These are phyloP conservation scores for Lippia alba DNA, from an alignment of 305 asterid genomes.

Conservation along the genomic window DNA sequence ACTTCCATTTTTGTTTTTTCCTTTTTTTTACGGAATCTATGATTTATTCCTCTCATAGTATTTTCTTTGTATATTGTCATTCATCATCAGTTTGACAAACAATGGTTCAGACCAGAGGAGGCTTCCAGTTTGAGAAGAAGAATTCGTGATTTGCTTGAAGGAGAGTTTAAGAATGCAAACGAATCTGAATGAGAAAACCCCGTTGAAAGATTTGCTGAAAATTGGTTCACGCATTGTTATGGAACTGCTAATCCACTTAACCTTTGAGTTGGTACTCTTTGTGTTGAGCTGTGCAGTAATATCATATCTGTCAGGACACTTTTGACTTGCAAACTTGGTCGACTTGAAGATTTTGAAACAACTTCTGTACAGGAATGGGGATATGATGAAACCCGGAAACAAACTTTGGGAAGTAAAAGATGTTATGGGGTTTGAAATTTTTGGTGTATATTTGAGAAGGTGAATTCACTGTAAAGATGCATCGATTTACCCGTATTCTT, in stretches of 20 bases:
- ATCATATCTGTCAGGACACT: constrained; percentile 15
- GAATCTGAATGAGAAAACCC: constrained; percentile 27
- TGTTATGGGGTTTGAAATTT: not conserved
- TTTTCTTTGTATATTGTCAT: constrained; percentile 28
- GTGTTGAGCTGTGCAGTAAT: constrained; percentile 27
- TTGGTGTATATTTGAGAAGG: too few relatives aligned
- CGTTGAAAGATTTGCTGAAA: constrained; percentile 30
- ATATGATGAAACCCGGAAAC: constrained; percentile 7
- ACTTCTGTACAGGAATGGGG: constrained; percentile 30
- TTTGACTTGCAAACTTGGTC: constrained; percentile 14
- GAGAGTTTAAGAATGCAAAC: constrained; percentile 56
- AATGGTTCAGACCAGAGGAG: constrained; percentile 81
- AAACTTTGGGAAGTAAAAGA: constrained; percentile 12
- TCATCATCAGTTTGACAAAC: constrained; percentile 71
- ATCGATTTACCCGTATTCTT: too few relatives aligned
- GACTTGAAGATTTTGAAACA: constrained; percentile 19
- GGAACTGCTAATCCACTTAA: constrained; percentile 23
- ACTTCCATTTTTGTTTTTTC: constrained; percentile 27
- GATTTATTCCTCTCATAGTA: not conserved
- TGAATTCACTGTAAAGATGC: too few relatives aligned
- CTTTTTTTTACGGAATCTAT: constrained; percentile 15
- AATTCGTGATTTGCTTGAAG: constrained; percentile 49
- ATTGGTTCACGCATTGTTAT: constrained; percentile 30
- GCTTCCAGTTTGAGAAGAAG: constrained; percentile 77
- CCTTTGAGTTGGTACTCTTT: constrained; percentile 15